phyloP scores from a whole-genome alignment of 495 filamentous ascomycete species.

The Sabuloglossum arenarium region DNA sequence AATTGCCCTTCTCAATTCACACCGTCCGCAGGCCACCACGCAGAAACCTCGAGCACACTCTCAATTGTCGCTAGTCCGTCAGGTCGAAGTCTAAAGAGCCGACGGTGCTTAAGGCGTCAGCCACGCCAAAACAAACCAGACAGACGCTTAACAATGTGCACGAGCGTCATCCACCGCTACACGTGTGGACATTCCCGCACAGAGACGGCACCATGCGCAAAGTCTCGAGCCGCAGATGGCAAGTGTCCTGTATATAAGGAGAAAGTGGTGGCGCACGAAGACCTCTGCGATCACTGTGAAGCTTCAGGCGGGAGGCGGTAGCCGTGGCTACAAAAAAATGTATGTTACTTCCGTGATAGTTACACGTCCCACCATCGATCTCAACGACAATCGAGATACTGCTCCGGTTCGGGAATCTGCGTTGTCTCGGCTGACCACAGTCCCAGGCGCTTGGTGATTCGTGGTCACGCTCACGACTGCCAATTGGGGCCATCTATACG shows the following conservation, averaged over 20 bases:
- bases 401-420: background rate
- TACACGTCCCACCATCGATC: background rate
- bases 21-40: background rate
- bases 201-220: slow-evolving; percentile 9
- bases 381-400: background rate
- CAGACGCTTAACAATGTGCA: slow-evolving; percentile 6
- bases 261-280: background rate
- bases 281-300: slow-evolving; percentile 1
- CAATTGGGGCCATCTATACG: background rate
- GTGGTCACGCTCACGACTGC: background rate
- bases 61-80: background rate
- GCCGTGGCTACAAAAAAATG: background rate
- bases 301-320: background rate
- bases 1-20: background rate
- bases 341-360: background rate
- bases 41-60: background rate
- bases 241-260: background rate
- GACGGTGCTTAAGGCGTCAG: background rate
- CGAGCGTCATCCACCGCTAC: slow-evolving; percentile 8
- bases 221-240: slow-evolving; percentile 2
- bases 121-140: background rate
- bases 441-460: background rate
- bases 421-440: background rate
- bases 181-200: slow-evolving; percentile 6
- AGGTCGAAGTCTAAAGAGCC: background rate